phyloP scores from a whole-genome alignment of 73 alveolate genomes.

The Strombidium stylifer region DNA sequence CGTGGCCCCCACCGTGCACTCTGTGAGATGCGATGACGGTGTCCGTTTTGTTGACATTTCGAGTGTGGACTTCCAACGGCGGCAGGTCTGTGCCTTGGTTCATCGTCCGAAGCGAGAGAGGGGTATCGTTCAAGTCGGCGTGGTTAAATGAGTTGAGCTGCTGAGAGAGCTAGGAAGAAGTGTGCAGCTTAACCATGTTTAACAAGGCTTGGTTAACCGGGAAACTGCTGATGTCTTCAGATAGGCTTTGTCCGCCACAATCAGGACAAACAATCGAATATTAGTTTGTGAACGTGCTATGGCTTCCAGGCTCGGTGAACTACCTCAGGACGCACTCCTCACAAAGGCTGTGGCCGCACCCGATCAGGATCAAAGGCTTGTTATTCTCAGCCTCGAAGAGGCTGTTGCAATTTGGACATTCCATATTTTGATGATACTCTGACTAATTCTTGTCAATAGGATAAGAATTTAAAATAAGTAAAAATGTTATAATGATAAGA shows the following conservation, averaged over 20 bases:
- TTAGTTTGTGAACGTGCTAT: background rate
- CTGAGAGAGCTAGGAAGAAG: background rate
- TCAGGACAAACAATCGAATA: slow-evolving; percentile 1
- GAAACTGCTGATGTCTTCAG: background rate
- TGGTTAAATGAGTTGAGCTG: background rate
- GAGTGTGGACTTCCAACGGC: no score
- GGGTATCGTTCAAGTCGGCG: no score
- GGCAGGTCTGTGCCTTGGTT: no score
- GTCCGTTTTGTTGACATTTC: no score
- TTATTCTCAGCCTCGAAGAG: slow-evolving; percentile 50
- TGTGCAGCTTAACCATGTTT: background rate
- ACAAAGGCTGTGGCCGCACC: slow-evolving; percentile 84
- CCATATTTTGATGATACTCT: no score
- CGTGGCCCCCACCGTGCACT: no score
- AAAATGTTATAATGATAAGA: no score
- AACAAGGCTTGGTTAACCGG: slow-evolving; percentile 24
- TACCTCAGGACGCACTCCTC: slow-evolving; percentile 55
- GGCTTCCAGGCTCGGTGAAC: background rate
- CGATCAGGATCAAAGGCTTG: slow-evolving; percentile 69
- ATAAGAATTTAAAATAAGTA: no score
- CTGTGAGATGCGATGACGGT: no score
- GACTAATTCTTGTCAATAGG: no score
- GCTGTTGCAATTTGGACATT: slow-evolving; percentile 69
- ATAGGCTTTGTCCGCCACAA: background rate
- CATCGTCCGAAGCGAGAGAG: no score